Percentiles rank a stretch among this genome's conserved stretches.
Conservation (phyloP, 768 basidiomycete species). For the Podaxis rugospora region DNA sequence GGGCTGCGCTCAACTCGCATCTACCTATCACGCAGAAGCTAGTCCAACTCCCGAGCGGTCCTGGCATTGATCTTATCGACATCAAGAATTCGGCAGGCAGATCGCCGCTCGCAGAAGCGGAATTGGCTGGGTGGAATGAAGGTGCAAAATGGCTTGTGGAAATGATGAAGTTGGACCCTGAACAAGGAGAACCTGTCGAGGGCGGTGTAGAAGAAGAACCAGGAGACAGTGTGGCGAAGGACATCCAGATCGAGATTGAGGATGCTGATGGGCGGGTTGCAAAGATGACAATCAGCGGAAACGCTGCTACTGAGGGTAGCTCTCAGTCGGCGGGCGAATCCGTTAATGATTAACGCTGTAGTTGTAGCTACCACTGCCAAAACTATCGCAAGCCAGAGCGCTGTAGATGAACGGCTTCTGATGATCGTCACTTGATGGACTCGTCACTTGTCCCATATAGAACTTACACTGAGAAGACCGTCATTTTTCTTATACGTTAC, state of each 20-base stretch:
- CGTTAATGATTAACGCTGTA: background rate
- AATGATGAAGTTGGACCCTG: constrained; percentile 70
- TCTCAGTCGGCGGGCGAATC: background rate
- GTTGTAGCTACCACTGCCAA: background rate
- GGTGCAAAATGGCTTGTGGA: constrained; percentile 80
- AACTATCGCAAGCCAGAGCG: background rate
- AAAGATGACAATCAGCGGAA: constrained; percentile 49
- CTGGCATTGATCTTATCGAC: constrained; percentile 68
- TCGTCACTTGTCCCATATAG: no score
- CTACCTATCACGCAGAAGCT: constrained; percentile 57
- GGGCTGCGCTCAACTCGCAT: constrained; percentile 86
- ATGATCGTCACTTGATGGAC: no score
- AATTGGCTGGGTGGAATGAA: constrained; percentile 76
- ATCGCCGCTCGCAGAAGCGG: constrained; percentile 80
- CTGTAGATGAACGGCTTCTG: no score
- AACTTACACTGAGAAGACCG: no score
- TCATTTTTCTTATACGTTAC: no score
- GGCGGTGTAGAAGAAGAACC: constrained; percentile 31
- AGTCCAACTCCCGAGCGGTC: constrained; percentile 50
- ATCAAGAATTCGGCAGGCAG: constrained; percentile 69
- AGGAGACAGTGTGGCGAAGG: constrained; percentile 27
- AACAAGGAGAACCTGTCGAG: constrained; percentile 28
- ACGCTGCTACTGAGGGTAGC: background rate
- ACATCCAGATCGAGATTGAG: constrained; percentile 66
- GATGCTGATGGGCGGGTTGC: constrained; percentile 70